Evolutionary conservation across 2,329 filamentous ascomycete species (phyloP).

Genomic region (Colletotrichum aenigma): DNA sequence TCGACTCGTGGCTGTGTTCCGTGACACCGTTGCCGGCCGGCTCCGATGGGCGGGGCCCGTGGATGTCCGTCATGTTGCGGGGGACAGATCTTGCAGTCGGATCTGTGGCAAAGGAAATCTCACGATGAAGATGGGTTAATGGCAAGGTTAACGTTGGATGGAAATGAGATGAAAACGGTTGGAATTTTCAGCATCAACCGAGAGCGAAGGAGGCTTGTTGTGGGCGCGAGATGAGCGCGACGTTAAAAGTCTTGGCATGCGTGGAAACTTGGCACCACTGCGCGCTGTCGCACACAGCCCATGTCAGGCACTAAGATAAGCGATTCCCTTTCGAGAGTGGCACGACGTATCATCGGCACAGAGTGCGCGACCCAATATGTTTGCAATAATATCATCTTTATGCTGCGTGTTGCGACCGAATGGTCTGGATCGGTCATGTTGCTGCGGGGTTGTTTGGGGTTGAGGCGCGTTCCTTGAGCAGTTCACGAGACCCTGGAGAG

Average conservation of each 20-base stretch:
- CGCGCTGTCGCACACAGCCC: not conserved
- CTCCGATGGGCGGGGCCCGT: not conserved
- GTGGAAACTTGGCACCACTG: not conserved
- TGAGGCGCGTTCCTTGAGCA: not conserved
- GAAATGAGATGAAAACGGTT: not conserved
- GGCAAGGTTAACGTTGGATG: not conserved
- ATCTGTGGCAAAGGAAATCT: not conserved
- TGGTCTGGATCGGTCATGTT: not conserved
- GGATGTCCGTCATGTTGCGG: not conserved
- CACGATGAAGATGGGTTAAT: not conserved
- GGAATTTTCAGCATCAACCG: not conserved
- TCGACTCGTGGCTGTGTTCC: slow-evolving; percentile 22
- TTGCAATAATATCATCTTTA: not conserved
- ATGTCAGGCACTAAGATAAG: not conserved
- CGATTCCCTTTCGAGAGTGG: not conserved
- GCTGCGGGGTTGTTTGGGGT: not conserved
- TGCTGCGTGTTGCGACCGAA: not conserved
- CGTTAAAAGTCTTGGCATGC: slow-evolving; percentile 6
- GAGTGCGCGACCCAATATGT: not conserved
- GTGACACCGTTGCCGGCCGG: not conserved
- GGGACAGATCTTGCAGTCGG: not conserved
- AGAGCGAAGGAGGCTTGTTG: not conserved
- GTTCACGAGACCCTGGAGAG: not conserved
- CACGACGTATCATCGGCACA: not conserved
- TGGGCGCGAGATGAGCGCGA: not conserved